Conservation (phyloP, 129 eudicot species). For the Ambrosia trifida region DNA sequence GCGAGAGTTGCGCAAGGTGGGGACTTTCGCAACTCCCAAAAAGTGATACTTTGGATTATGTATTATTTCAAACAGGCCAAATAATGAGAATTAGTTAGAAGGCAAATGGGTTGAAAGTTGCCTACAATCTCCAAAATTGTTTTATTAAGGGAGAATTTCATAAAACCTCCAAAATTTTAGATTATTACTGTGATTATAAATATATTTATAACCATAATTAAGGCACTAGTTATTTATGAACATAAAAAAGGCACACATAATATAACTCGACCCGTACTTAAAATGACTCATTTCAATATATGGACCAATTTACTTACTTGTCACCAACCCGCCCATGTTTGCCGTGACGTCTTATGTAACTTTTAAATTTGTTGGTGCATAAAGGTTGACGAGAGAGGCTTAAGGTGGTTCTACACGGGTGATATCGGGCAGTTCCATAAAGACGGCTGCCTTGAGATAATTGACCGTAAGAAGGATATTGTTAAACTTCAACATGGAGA, state of each 20-base stretch:
- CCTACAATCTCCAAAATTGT: neutral
- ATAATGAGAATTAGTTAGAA: neutral
- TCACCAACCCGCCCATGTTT: neutral
- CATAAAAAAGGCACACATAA: no score
- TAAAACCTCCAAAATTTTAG: neutral
- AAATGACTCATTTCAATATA: neutral
- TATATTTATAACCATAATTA: neutral
- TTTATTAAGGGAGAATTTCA: no score
- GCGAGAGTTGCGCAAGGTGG: neutral
- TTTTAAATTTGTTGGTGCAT: slow-evolving; percentile 6
- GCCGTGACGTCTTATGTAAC: neutral
- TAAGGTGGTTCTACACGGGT: slow-evolving; percentile 95
- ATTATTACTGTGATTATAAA: neutral
- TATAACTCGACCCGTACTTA: neutral
- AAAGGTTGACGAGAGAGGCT: slow-evolving; percentile 91
- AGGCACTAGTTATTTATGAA: neutral
- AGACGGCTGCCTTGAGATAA: slow-evolving; percentile 93
- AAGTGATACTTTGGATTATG: no score
- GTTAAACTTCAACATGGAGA: slow-evolving; percentile 98
- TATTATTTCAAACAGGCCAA: neutral
- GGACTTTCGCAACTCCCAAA: no score
- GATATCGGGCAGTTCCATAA: slow-evolving; percentile 82
- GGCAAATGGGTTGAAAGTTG: neutral
- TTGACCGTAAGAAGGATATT: slow-evolving; percentile 89
- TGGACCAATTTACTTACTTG: neutral